phyloP scores from a whole-genome alignment of 352 stramenopile species.

The Phytophthora litchii region DNA sequence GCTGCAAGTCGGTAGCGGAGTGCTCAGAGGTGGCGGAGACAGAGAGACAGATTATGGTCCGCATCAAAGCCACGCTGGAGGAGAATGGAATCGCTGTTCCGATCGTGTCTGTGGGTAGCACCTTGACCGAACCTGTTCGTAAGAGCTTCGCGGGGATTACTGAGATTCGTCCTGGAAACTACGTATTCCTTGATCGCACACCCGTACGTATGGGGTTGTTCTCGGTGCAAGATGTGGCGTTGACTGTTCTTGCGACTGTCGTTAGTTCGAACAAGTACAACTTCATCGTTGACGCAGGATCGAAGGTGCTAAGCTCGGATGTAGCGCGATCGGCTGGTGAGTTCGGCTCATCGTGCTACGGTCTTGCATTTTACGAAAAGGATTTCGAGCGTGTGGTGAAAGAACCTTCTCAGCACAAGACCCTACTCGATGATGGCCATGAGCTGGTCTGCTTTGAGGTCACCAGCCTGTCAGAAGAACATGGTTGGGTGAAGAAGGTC shows the following conservation, averaged over 20 bases:
- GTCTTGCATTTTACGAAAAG: slow-evolving; percentile 70
- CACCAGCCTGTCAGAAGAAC: slow-evolving; percentile 77
- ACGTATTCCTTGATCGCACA: slow-evolving; percentile 78
- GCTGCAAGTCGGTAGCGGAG: slow-evolving; percentile 54
- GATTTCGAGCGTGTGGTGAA: slow-evolving; percentile 63
- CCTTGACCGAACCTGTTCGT: slow-evolving; percentile 64
- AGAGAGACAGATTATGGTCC: slow-evolving; percentile 67
- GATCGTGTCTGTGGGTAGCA: slow-evolving; percentile 70
- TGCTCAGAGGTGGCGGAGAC: slow-evolving; percentile 59
- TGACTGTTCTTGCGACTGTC: slow-evolving; percentile 65
- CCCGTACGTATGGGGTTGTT: slow-evolving; percentile 70
- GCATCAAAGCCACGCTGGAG: slow-evolving; percentile 62
- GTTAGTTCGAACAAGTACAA: slow-evolving; percentile 78
- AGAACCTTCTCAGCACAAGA: slow-evolving; percentile 52
- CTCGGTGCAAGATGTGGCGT: slow-evolving; percentile 61
- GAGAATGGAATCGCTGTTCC: slow-evolving; percentile 57
- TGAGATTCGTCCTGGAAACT: slow-evolving; percentile 78
- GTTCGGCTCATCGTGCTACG: slow-evolving; percentile 65
- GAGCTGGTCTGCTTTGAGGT: slow-evolving; percentile 66
- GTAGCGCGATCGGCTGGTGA: slow-evolving; percentile 30
- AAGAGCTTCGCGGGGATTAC: slow-evolving; percentile 73
- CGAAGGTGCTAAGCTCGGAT: slow-evolving; percentile 75
- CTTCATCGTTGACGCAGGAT: slow-evolving; percentile 77
- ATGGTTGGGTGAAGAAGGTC: slow-evolving; percentile 68
- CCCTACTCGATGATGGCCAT: slow-evolving; percentile 38